These are phyloP conservation scores for Penicillium canescens DNA, from an alignment of 495 filamentous ascomycete species.

Conservation along the genomic window DNA sequence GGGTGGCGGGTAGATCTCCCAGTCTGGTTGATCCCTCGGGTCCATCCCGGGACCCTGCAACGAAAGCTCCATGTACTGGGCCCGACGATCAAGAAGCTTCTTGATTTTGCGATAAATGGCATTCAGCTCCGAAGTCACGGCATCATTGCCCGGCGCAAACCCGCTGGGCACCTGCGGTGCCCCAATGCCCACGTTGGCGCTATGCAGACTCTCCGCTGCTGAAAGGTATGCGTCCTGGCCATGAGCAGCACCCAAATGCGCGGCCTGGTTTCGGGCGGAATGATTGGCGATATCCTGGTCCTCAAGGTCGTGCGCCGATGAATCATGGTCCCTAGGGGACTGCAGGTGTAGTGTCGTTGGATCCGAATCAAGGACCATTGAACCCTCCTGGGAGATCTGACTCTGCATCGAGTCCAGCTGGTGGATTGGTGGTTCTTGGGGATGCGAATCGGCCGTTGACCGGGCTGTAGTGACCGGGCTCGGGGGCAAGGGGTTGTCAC, in stretches of 20 bases:
- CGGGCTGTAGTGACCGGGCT: conserved; percentile 20
- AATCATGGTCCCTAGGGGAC: conserved; percentile 3
- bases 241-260: conserved; percentile 46
- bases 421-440: conserved; percentile 8
- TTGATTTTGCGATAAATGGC: conserved; percentile 87
- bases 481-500: conserved; percentile 18
- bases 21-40: conserved; percentile 78
- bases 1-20: conserved; percentile 88
- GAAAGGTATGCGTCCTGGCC: conserved; percentile 47
- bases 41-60: conserved; percentile 78
- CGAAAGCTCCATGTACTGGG: conserved; percentile 88
- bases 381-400: conserved; percentile 11
- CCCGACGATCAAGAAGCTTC: conserved; percentile 76
- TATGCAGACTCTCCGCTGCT: conserved; percentile 49
- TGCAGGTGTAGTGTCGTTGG: conserved; percentile 9
- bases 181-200: conserved; percentile 51
- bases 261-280: conserved; percentile 44
- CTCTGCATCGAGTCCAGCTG: conserved; percentile 4
- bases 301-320: conserved; percentile 13
- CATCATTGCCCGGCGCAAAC: conserved; percentile 60
- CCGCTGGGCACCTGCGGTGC: conserved; percentile 40
- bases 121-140: conserved; percentile 77
- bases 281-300: conserved; percentile 42
- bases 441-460: conserved; percentile 7
- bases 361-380: conserved; percentile 15